Evolutionary conservation across 805 yeast genomes (phyloP), one percentile per base, ranked within the genome.

Genomic region (Ogataea chonburiensis): DNA sequence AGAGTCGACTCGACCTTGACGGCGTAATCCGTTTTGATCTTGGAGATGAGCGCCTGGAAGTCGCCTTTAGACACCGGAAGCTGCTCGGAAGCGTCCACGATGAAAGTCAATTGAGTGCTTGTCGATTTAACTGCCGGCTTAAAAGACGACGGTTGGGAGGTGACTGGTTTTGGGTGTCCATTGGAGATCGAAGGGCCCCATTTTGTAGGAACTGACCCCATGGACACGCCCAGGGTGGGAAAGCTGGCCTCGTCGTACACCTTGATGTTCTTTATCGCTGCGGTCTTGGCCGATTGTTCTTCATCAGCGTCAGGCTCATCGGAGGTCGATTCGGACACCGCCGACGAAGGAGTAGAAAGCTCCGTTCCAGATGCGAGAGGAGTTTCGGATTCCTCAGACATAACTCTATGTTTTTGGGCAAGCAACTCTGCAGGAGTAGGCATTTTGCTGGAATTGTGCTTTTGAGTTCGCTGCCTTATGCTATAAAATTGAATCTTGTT

Each of bases 1-100:
- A 86, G 68, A 36, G 95, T 86, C 37, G 94, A 83, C 58, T 88
- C 96, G 44, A 88, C 77, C 43, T 77, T 75, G 37, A 88, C 85
- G 30, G 71, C 64, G 43, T 79, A 71, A 22, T 68, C 61, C 40
- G 76, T 64, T 62, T 81, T 82, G 52, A 86, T 73, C 31, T 73
- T 64, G 31, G 75, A 68, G 45, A 87, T 66, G 44, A 86, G 73
- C 55, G 80, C 80, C 51, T 80, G 70, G 43, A 85, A 76, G 49
- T 84, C 93, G 15, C 78, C 69, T 50, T 80, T 79, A 30, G 73
- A 60, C 18, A 81, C 71, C 36, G 75, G 71, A 55, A 79, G 61
- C 57, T 85, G 91, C 45, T 81, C 81, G 36, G 77, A 79, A 38
- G 75, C 72, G 51, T 76, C 81, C 52, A 89, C 72, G 32, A 86